Conservation (phyloP, 2,329 filamentous ascomycete species). For the Cryphonectria parasitica region DNA sequence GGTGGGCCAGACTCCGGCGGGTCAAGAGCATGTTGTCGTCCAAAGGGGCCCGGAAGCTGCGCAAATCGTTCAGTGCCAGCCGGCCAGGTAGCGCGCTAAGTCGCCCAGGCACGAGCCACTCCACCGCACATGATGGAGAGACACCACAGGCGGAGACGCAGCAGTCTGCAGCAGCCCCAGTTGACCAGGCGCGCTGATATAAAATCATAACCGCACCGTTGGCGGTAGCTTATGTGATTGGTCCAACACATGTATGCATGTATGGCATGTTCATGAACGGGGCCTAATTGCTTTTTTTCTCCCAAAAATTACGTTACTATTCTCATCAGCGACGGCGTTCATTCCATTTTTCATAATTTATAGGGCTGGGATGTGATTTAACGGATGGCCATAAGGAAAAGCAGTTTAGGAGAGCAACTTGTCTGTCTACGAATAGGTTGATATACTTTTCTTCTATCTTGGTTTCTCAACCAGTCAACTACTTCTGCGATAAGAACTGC, state of each 20-base stretch:
- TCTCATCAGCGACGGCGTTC: neutral
- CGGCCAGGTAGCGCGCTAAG: slow-evolving; percentile 42
- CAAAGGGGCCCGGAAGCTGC: slow-evolving; percentile 61
- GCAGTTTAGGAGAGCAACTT: neutral
- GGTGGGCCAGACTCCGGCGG: slow-evolving; percentile 71
- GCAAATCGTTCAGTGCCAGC: slow-evolving; percentile 41
- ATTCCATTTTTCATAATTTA: neutral
- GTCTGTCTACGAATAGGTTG: neutral
- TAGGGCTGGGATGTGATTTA: neutral
- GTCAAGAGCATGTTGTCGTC: slow-evolving; percentile 74
- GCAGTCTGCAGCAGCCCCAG: neutral
- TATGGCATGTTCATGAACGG: neutral
- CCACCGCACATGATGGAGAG: slow-evolving; percentile 18
- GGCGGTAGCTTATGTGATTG: neutral
- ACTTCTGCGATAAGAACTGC: too few relatives aligned
- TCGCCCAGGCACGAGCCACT: slow-evolving; percentile 30
- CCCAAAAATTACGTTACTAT: neutral
- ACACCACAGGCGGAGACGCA: slow-evolving; percentile 4
- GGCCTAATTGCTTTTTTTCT: neutral
- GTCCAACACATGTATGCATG: neutral
- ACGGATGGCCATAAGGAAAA: neutral
- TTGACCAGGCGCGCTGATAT: neutral
- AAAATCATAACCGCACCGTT: neutral
- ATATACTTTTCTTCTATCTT: neutral
- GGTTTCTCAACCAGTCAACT: neutral